Evolutionary conservation across 1,284 basidiomycete genomes (phyloP).

Genomic region (Exobasidium cylindrosporum): DNA sequence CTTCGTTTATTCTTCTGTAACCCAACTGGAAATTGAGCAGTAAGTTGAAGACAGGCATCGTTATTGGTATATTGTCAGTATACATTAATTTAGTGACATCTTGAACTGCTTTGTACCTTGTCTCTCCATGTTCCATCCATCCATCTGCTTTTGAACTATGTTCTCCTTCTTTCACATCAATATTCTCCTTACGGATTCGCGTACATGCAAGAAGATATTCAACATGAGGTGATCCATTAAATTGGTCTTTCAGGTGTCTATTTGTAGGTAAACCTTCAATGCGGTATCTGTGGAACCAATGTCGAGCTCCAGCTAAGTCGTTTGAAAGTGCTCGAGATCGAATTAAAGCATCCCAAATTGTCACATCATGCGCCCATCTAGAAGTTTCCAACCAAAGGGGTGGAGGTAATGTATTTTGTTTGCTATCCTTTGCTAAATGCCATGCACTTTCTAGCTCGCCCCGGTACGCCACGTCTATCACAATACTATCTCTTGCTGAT

Average conservation of each 20-base stretch:
- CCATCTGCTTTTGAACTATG: not conserved
- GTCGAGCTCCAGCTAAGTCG: not conserved
- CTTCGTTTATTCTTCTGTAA: not conserved
- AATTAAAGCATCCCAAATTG: not conserved
- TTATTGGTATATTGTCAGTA: not conserved
- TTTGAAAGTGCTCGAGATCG: not conserved
- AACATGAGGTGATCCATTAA: not conserved
- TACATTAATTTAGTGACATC: not conserved
- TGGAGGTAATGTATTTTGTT: not conserved
- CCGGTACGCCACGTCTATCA: not conserved
- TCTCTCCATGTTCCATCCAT: slow-evolving; percentile 4
- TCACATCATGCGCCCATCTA: not conserved
- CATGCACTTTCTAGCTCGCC: not conserved
- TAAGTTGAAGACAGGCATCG: not conserved
- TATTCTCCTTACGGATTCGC: not conserved
- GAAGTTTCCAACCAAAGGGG: not conserved
- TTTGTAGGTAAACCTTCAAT: not conserved
- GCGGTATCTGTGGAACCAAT: not conserved
- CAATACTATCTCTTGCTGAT: not conserved
- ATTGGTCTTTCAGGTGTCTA: not conserved
- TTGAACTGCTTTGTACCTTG: not conserved
- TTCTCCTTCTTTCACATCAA: not conserved
- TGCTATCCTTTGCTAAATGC: not conserved
- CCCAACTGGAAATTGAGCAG: not conserved
- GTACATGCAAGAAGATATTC: not conserved